Percentiles rank a stretch among this genome's conserved stretches.
phyloP scores from a whole-genome alignment of 2,329 filamentous ascomycete genomes.

The Setomelanomma holmii region DNA sequence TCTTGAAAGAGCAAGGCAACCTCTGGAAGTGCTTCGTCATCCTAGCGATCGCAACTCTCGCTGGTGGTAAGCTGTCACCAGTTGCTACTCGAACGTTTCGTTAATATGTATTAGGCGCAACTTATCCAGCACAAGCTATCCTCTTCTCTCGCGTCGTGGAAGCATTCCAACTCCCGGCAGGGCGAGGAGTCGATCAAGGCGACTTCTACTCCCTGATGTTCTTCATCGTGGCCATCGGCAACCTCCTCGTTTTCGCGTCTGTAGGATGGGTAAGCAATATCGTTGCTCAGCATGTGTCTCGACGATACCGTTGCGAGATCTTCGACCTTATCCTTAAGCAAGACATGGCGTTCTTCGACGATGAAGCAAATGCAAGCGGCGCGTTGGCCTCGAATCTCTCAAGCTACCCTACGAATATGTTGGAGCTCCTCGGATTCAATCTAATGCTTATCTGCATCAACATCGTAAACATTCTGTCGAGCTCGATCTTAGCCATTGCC shows the following conservation, averaged over 20 bases:
- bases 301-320: slow-evolving; percentile 57
- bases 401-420: slow-evolving; percentile 81
- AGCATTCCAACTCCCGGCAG: slow-evolving; percentile 55
- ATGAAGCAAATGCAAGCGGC: slow-evolving; percentile 86
- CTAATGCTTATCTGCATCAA: slow-evolving; percentile 87
- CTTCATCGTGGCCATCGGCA: slow-evolving; percentile 60
- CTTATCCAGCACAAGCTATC: slow-evolving; percentile 58
- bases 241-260: slow-evolving; percentile 53
- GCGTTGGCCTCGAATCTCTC: slow-evolving; percentile 73
- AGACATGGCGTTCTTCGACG: slow-evolving; percentile 91
- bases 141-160: slow-evolving; percentile 59
- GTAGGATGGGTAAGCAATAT: slow-evolving; percentile 56
- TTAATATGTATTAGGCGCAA: slow-evolving; percentile 44
- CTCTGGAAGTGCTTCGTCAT: slow-evolving; percentile 47
- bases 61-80: slow-evolving; percentile 32
- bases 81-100: background rate
- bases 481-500: slow-evolving; percentile 72
- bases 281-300: slow-evolving; percentile 50
- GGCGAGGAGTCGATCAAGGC: slow-evolving; percentile 49
- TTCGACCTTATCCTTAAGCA: slow-evolving; percentile 91
- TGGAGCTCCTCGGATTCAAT: slow-evolving; percentile 85
- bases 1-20: slow-evolving; percentile 43
- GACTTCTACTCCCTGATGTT: slow-evolving; percentile 65
- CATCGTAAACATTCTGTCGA: slow-evolving; percentile 76
- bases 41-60: slow-evolving; percentile 35